A percentile compares a stretch with the other conserved stretches of the same genome.
Conservation (phyloP, 306 rosid species). For the Inga leiocalycina region DNA sequence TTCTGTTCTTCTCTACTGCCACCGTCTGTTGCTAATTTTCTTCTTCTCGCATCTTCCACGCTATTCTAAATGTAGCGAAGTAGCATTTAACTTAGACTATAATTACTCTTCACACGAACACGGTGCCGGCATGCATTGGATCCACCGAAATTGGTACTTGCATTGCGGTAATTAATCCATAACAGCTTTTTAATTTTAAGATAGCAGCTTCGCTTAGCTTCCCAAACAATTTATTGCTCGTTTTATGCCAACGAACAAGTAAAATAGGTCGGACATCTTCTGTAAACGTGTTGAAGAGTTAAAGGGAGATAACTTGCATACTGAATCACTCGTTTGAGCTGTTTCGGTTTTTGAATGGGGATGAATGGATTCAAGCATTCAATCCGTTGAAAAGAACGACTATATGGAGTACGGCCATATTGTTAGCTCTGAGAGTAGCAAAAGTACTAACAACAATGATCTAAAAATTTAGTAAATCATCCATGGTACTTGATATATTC, state of each 20-base stretch:
- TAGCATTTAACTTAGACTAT: neutral
- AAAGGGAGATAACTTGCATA: neutral
- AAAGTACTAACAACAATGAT: neutral
- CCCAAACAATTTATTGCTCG: neutral
- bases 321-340: slow-evolving; percentile 12
- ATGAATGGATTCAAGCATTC: neutral
- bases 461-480: neutral
- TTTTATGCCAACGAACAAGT: neutral
- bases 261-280: neutral
- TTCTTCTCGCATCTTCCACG: neutral
- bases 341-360: slow-evolving; percentile 5
- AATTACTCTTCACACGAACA: neutral
- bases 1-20: neutral
- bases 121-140: neutral
- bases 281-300: slow-evolving; percentile 2
- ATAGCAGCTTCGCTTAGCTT: slow-evolving; percentile 16
- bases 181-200: neutral
- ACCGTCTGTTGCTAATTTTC: neutral
- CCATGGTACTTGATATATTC: neutral
- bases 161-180: slow-evolving; percentile 10
- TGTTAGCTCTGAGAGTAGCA: neutral
- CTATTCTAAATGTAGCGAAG: neutral
- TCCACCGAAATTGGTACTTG: slow-evolving; percentile 22
- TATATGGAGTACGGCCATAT: neutral
- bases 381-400: neutral